Evolutionary conservation across 352 stramenopile species (phyloP).

Genomic region (Phytophthora constricta): DNA sequence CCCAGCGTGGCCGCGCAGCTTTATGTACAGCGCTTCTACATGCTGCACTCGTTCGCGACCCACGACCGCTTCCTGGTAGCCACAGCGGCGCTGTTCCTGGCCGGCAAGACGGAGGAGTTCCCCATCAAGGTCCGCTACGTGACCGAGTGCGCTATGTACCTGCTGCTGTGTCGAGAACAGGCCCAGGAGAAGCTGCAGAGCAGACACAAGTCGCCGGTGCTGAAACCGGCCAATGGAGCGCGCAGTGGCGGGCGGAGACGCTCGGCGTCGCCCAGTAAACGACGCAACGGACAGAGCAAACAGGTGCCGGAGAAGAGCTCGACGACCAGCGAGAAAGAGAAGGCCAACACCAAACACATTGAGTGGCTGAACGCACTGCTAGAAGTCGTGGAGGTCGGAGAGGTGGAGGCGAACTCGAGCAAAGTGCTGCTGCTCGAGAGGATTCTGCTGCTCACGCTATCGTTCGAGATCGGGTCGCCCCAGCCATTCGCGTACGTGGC

Average conservation of each 20-base stretch:
- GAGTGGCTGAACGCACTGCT: conserved; percentile 69
- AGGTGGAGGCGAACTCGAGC: conserved; percentile 64
- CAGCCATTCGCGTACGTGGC: conserved; percentile 74
- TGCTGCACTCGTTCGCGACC: conserved; percentile 76
- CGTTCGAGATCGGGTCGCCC: conserved; percentile 72
- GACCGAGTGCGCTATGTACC: conserved; percentile 76
- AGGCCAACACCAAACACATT: conserved; percentile 65
- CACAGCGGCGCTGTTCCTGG: conserved; percentile 78
- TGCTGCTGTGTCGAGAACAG: conserved; percentile 58
- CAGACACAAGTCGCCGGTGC: conserved; percentile 20
- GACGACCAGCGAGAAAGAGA: conserved; percentile 59
- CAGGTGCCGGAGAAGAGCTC: conserved; percentile 58
- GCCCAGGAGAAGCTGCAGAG: conserved; percentile 38
- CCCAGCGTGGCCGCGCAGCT: conserved; percentile 65
- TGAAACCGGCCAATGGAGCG: conserved; percentile 21
- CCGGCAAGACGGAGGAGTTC: conserved; percentile 80
- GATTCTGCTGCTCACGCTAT: conserved; percentile 76
- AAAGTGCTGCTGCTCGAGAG: conserved; percentile 78
- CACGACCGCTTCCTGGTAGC: conserved; percentile 85
- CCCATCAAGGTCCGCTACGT: conserved; percentile 79
- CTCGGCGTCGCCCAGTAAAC: conserved; percentile 28
- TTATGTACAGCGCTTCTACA: conserved; percentile 82
- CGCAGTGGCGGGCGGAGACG: neutral
- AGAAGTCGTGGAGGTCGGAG: conserved; percentile 65
- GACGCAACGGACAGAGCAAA: conserved; percentile 44